phyloP scores from a whole-genome alignment of 345 rosid species.

The Citrus glauca region DNA sequence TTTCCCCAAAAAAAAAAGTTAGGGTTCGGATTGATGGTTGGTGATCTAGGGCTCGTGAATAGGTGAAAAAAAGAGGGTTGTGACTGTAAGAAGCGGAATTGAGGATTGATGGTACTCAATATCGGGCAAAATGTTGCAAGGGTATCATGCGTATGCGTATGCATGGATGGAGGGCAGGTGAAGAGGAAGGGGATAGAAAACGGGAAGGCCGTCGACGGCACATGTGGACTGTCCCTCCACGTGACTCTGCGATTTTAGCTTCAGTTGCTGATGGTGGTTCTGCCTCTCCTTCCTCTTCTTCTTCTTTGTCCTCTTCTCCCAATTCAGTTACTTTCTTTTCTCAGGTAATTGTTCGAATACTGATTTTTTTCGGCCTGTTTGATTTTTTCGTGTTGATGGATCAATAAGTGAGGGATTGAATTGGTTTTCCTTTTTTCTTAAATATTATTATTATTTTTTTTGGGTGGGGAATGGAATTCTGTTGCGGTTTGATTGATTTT shows the following conservation, averaged over 20 bases:
- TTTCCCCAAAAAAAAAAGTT: neutral
- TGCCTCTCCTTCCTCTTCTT: constrained; percentile 37
- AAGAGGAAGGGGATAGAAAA: constrained; percentile 40
- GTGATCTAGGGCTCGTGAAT: constrained; percentile 18
- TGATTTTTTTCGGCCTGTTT: neutral
- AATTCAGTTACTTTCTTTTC: constrained; percentile 6
- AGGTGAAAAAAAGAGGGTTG: constrained; percentile 3
- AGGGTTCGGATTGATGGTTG: constrained; percentile 31
- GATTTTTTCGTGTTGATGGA: neutral
- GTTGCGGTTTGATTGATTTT: neutral
- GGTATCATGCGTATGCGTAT: constrained; percentile 56
- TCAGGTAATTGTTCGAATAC: neutral
- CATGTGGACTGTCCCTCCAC: constrained; percentile 58
- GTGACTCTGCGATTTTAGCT: constrained; percentile 38
- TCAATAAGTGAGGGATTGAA: neutral
- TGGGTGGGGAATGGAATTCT: no score
- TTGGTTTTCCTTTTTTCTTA: neutral
- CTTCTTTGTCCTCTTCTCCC: constrained; percentile 24
- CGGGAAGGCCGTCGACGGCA: constrained; percentile 39
- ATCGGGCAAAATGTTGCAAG: constrained; percentile 53
- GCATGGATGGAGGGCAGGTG: constrained; percentile 35
- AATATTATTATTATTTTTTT: neutral
- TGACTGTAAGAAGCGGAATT: constrained; percentile 13
- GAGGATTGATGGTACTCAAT: constrained; percentile 46
- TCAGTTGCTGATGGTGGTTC: constrained; percentile 28